Percentiles rank a stretch among this genome's conserved stretches.
Conservation (phyloP, 192 early-diverging fungal genomes). For the Spizellomyces punctatus region DNA sequence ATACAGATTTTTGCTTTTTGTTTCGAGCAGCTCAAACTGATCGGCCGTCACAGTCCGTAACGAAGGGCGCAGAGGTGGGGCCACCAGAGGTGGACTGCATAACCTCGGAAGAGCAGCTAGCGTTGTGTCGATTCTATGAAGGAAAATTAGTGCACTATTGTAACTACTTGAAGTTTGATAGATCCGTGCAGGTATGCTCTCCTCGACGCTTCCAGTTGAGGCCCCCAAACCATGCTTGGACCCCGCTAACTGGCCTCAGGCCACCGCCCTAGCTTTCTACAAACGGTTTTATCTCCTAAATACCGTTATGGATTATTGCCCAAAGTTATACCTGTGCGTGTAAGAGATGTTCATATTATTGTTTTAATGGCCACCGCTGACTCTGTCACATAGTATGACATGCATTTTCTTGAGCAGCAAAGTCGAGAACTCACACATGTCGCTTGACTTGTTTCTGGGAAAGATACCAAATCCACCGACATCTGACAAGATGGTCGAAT, state of each 20-base stretch:
- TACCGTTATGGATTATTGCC: slow-evolving; percentile 53
- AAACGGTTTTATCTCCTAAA: slow-evolving; percentile 56
- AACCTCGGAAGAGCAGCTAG: slow-evolving; percentile 41
- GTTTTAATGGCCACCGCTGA: background rate
- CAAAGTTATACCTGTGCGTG: slow-evolving; percentile 46
- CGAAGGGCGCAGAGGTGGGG: background rate
- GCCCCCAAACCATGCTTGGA: background rate
- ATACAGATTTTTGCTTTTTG: background rate
- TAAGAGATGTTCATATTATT: background rate
- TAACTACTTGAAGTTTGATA: slow-evolving; percentile 38
- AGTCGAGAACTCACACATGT: slow-evolving; percentile 39
- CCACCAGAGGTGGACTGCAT: slow-evolving; percentile 34
- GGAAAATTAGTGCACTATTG: slow-evolving; percentile 38
- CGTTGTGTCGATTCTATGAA: slow-evolving; percentile 39
- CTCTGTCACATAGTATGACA: slow-evolving; percentile 34
- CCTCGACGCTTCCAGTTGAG: background rate
- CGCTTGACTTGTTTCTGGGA: slow-evolving; percentile 42
- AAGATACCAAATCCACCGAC: slow-evolving; percentile 43
- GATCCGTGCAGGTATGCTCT: slow-evolving; percentile 38
- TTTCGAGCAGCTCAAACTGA: background rate
- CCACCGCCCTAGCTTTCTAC: slow-evolving; percentile 51
- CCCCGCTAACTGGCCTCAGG: slow-evolving; percentile 19
- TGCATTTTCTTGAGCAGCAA: slow-evolving; percentile 52
- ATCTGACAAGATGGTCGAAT: slow-evolving; percentile 36
- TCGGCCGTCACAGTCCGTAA: background rate